These are phyloP conservation scores for Fusarium sp. DNA, from an alignment of 2,329 filamentous ascomycete genomes.

Conservation along the genomic window DNA sequence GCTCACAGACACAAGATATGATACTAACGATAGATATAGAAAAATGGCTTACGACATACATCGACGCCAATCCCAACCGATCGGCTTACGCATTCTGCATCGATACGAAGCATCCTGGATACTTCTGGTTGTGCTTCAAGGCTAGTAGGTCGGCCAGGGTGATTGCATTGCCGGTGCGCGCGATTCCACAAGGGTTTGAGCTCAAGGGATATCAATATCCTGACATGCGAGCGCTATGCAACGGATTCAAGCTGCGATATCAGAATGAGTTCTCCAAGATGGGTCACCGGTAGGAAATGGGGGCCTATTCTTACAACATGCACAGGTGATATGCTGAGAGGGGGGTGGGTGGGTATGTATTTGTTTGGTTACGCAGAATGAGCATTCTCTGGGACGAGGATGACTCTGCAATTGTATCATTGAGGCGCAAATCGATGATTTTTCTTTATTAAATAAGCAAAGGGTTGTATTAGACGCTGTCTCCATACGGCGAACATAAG, in stretches of 20 bases:
- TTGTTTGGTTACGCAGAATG: constrained; percentile 28
- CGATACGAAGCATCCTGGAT: constrained; percentile 89
- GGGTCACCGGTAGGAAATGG: constrained; percentile 46
- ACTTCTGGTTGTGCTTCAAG: constrained; percentile 97
- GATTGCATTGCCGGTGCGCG: constrained; percentile 84
- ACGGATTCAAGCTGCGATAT: constrained; percentile 92
- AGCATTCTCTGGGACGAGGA: constrained; percentile 9
- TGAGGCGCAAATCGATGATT: constrained; percentile 27
- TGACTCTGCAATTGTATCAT: constrained; percentile 24
- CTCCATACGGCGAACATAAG: neutral
- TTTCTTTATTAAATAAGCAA: constrained; percentile 17
- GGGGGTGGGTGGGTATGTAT: neutral
- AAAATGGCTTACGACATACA: constrained; percentile 95
- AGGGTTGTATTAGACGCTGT: constrained; percentile 11
- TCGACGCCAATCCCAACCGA: constrained; percentile 92
- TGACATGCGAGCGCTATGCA: constrained; percentile 93
- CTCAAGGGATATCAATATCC: constrained; percentile 89
- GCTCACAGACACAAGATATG: neutral
- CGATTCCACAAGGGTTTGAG: constrained; percentile 93
- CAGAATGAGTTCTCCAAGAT: constrained; percentile 73
- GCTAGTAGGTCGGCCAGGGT: constrained; percentile 78
- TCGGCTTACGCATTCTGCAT: constrained; percentile 97
- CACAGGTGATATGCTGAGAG: neutral
- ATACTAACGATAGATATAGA: constrained; percentile 63
- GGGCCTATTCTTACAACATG: neutral